Conservation (phyloP, 495 filamentous ascomycete genomes). For the Neurospora intermedia region DNA sequence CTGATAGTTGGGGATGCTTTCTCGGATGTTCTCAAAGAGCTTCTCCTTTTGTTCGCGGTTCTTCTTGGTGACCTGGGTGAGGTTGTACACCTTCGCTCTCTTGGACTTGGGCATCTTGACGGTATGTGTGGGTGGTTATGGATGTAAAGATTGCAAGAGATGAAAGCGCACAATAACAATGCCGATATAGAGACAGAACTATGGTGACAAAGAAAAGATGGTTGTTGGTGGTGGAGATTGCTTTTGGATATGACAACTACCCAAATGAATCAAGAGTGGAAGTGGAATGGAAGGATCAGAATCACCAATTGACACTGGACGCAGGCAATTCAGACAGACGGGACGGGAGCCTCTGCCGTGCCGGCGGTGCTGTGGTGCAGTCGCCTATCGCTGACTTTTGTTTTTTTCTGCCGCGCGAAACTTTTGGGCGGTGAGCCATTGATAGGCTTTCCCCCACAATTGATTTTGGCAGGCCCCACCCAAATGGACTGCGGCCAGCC, state of each 20-base stretch:
- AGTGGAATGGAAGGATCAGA: background rate
- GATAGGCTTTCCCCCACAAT: conserved; percentile 4
- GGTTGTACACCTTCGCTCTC: conserved; percentile 74
- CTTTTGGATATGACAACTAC: background rate
- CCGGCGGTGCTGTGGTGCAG: background rate
- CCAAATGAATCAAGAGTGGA: background rate
- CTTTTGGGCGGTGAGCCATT: conserved; percentile 6
- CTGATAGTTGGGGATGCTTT: conserved; percentile 74
- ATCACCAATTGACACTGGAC: background rate
- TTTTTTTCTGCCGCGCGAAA: conserved; percentile 8
- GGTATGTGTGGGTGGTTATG: background rate
- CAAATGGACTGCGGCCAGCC: background rate
- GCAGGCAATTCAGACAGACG: background rate
- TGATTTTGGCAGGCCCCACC: background rate
- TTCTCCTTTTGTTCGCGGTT: conserved; percentile 75
- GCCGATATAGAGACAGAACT: background rate
- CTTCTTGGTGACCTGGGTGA: conserved; percentile 87
- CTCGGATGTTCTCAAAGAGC: conserved; percentile 79
- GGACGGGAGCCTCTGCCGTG: background rate
- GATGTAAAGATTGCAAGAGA: background rate
- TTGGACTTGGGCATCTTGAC: conserved; percentile 90
- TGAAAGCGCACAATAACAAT: background rate
- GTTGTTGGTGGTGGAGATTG: background rate
- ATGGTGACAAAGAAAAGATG: background rate
- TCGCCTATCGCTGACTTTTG: background rate